Evolutionary conservation across 352 stramenopile species (phyloP), one percentile per base, ranked within the genome.

Genomic region (Pythium chondricola): DNA sequence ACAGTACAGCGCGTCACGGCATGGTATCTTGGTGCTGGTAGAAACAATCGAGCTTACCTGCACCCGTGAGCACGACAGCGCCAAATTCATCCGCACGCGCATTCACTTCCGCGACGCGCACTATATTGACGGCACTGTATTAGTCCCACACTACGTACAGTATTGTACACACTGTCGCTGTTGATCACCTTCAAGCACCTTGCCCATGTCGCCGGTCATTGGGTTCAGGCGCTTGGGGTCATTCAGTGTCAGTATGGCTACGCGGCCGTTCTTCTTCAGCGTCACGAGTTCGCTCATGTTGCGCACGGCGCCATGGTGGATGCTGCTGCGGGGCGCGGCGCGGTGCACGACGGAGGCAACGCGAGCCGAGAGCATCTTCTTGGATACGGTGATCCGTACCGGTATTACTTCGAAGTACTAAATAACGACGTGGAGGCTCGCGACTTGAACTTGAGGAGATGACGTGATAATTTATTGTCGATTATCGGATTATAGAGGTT

Each of bases 141-240:
- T n/a, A n/a, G n/a, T n/a, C n/a, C n/a, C n/a, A n/a, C n/a, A n/a
- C n/a, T n/a, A n/a, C n/a, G n/a, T n/a, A n/a, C n/a, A n/a, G n/a
- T n/a, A n/a, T n/a, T n/a, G n/a, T n/a, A n/a, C n/a, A n/a, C n/a
- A n/a, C n/a, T n/a, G n/a, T n/a, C n/a, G n/a, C n/a, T n/a, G n/a
- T n/a, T n/a, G n/a, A n/a, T n/a, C 41, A 84, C 72, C 72, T 67
- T 73, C 44, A 14, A 84, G 58, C 2, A 66, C 66, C n/a, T 71
- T 54, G 43, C 84, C 88, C 71, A 97, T 88, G 49, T 85, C 67
- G 3, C 70, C 60, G 2, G 88, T 96, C 63, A 97, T 74, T 11
- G 88, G 76, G 66, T 97, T 97, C 37, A 91, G 67, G n/a, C 75
- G 85, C 56, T 73, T 67, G 0, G 83, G 84, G 32, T 89, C 74